Conservation (phyloP, 2,329 filamentous ascomycete species). For the Hortaea werneckii region DNA sequence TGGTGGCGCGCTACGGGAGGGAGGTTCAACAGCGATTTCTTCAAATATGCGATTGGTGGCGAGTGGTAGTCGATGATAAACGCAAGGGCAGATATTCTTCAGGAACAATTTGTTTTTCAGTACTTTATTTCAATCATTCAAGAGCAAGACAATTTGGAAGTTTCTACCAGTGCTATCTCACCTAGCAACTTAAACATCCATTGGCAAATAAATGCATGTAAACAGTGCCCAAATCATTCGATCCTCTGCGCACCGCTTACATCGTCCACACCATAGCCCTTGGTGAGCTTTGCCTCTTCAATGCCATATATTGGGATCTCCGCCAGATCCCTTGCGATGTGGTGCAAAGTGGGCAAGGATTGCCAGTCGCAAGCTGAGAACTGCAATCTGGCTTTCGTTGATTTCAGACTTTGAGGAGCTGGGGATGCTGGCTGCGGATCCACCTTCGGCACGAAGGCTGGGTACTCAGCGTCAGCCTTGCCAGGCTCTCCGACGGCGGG, state of each 20-base stretch:
- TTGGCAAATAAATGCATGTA: no score
- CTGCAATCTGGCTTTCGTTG: constrained; percentile 35
- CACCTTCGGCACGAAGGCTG: constrained; percentile 33
- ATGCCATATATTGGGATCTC: constrained; percentile 50
- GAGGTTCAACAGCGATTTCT: constrained; percentile 38
- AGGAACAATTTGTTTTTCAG: no score
- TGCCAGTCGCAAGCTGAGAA: constrained; percentile 45
- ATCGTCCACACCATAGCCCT: constrained; percentile 45
- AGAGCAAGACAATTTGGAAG: no score
- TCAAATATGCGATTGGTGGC: constrained; percentile 45
- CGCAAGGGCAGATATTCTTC: no score
- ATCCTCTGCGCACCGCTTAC: constrained; percentile 28
- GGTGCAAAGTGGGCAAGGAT: constrained; percentile 50
- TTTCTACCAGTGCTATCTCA: no score
- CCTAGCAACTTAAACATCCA: no score
- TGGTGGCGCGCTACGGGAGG: constrained; percentile 44
- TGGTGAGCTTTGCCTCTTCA: constrained; percentile 45
- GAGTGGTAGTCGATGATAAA: constrained; percentile 26
- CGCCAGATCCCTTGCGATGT: constrained; percentile 42
- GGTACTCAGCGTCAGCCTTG: constrained; percentile 46
- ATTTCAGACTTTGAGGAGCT: constrained; percentile 25
- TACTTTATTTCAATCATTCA: no score
- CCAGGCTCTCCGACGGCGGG: constrained; percentile 44
- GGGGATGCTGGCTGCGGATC: constrained; percentile 27
- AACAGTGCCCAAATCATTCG: constrained; percentile 3